These are phyloP conservation scores for Paralagenidium karlingii DNA, from an alignment of 352 stramenopile genomes.

Conservation along the genomic window DNA sequence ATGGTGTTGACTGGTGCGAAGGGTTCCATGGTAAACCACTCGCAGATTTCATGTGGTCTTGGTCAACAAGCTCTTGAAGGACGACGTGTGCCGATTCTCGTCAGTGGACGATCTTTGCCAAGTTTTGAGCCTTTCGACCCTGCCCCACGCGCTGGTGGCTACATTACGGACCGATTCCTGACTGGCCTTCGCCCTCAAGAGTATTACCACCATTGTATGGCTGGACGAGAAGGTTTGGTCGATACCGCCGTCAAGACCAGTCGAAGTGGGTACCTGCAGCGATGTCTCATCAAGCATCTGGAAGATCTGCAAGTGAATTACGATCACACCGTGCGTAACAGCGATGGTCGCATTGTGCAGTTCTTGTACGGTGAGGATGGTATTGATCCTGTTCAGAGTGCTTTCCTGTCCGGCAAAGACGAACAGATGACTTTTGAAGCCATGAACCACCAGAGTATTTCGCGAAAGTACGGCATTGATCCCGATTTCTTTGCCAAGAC, in stretches of 20 bases:
- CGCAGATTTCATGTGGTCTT: constrained; percentile 96
- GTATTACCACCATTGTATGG: constrained; percentile 99
- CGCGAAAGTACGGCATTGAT: constrained; percentile 87
- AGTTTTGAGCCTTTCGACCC: constrained; percentile 98
- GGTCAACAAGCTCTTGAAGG: constrained; percentile 99
- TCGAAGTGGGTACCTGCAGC: constrained; percentile 98
- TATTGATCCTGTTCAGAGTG: constrained; percentile 93
- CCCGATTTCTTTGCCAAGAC: constrained; percentile 82
- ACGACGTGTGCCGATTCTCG: constrained; percentile 96
- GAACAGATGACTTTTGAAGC: constrained; percentile 91
- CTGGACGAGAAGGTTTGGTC: constrained; percentile 96
- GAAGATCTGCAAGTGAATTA: constrained; percentile 97
- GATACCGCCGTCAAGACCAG: constrained; percentile 99
- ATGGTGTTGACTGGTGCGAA: constrained; percentile 99
- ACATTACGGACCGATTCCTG: constrained; percentile 99
- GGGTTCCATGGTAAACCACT: constrained; percentile 99
- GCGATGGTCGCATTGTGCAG: constrained; percentile 95
- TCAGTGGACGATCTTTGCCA: constrained; percentile 95
- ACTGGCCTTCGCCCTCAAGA: constrained; percentile 95
- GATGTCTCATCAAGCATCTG: constrained; percentile 98
- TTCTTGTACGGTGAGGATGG: constrained; percentile 99
- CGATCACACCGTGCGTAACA: constrained; percentile 98
- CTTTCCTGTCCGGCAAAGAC: constrained; percentile 91
- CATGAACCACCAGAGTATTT: constrained; percentile 93
- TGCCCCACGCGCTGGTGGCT: constrained; percentile 95